phyloP scores from a whole-genome alignment of 164 flowering plant species.

The Vitis rupestris region DNA sequence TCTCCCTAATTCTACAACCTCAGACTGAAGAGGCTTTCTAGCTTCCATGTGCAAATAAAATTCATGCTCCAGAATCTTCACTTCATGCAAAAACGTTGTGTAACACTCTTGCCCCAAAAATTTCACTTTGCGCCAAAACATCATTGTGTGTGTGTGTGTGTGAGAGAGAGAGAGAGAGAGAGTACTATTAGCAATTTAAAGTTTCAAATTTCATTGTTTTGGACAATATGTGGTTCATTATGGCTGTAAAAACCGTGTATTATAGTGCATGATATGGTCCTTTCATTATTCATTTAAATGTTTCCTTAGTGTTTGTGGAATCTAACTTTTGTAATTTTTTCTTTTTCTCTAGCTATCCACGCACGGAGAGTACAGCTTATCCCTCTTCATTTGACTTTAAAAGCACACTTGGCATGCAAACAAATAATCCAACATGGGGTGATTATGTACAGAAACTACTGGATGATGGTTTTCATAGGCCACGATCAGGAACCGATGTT shows the following conservation, averaged over 20 bases:
- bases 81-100: too few species aligned
- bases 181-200: too few species aligned
- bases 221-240: not conserved
- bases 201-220: not conserved
- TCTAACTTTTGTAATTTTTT: not conserved
- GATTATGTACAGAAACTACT: slow-evolving; percentile 53
- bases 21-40: too few species aligned
- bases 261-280: not conserved
- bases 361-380: slow-evolving; percentile 93
- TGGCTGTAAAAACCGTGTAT: not conserved
- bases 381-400: slow-evolving; percentile 89
- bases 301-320: slow-evolving; percentile 1
- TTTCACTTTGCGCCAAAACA: too few species aligned
- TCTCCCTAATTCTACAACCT: too few species aligned
- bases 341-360: slow-evolving; percentile 73
- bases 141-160: too few species aligned
- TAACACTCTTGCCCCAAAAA: too few species aligned
- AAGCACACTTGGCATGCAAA: slow-evolving; percentile 57
- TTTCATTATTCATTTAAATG: not conserved
- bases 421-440: slow-evolving; percentile 65
- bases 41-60: too few species aligned
- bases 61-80: too few species aligned
- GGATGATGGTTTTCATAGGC: slow-evolving; percentile 62
- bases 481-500: slow-evolving; percentile 76
- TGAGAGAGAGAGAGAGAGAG: not conserved